Base-by-base conservation (phyloP, 2,329 filamentous ascomycete species). In the Pleoardoris graminearum region DNA sequence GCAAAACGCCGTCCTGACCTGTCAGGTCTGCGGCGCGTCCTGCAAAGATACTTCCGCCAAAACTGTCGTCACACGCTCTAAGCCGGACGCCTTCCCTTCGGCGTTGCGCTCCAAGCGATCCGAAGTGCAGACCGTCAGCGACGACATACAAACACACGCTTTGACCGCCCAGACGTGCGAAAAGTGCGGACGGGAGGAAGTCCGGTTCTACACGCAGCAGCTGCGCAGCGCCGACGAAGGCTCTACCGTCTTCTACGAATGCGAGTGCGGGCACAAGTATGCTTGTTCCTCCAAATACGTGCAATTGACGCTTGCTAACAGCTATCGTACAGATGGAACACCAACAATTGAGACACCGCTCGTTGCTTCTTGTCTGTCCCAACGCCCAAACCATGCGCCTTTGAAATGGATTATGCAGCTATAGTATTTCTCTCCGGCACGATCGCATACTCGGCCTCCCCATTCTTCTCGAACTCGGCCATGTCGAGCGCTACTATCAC, bases 401-500 rank as follows among this genome's bases (percentile, higher is more conserved):
- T 27, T 17, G 19, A 39, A 29, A 8, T 22, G 29, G 7, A 48
- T 52, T 60, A 71, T 35, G 66, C 69, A 17, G 52, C 66, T 44
- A 71, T 51, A 39, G 63, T 44, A 57, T 65, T 59, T n/a, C 58
- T 61, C 36, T 72, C 66, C 17, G 92, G 93, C 61, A 97, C 87
- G 67, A 96, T 82, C 41, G 94, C 94, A 79, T 99, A 99, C 72
- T 99, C 92, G 27, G 85, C 79, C 75, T 96, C 85, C 36, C 90
- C 89, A 62, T 86, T 89, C 79, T 89, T 91, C 80, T 99, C 94
- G 68, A 91, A 97, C 70, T 97, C 93, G 10, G 92, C 94, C 91
- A 99, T 99, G 74, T 99, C 94, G 61, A 99, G 80, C 38, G 94
- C 94, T 50, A 99, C 94, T 64, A 97, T 85, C 33, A 96, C 87